These are phyloP conservation scores for Globisporangium spinosum DNA, from an alignment of 352 stramenopile genomes.

Conservation along the genomic window DNA sequence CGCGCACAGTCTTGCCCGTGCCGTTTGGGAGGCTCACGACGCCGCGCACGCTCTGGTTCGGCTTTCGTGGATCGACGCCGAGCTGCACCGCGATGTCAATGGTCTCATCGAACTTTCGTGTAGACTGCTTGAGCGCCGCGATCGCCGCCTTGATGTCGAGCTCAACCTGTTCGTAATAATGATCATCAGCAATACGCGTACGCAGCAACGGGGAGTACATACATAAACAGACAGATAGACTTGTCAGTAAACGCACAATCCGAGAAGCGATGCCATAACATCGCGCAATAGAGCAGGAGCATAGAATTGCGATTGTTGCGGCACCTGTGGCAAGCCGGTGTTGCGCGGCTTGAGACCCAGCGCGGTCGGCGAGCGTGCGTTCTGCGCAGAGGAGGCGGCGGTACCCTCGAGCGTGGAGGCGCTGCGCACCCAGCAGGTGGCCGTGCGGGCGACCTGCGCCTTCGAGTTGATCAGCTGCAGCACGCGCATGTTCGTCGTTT, in stretches of 20 bases:
- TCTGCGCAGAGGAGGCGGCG: slow-evolving; percentile 1
- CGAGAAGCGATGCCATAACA: not conserved
- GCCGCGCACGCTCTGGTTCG: slow-evolving; percentile 85
- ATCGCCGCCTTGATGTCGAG: slow-evolving; percentile 62
- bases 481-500: slow-evolving; percentile 36
- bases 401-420: slow-evolving; percentile 36
- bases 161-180: slow-evolving; percentile 29
- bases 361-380: slow-evolving; percentile 55
- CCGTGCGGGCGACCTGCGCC: slow-evolving; percentile 26
- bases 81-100: slow-evolving; percentile 84
- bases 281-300: not conserved
- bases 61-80: slow-evolving; percentile 83
- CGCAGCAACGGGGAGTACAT: not conserved
- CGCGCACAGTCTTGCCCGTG: slow-evolving; percentile 83
- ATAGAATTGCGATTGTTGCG: not conserved
- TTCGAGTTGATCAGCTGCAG: slow-evolving; percentile 30
- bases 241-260: not conserved
- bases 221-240: not conserved
- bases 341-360: slow-evolving; percentile 62
- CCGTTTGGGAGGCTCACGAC: slow-evolving; percentile 85
- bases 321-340: slow-evolving; percentile 48
- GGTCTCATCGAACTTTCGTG: slow-evolving; percentile 86
- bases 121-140: slow-evolving; percentile 48
- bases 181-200: not conserved
- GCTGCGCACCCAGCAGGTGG: slow-evolving; percentile 40